These are phyloP conservation scores for Knufia fluminis DNA, from an alignment of 2,329 filamentous ascomycete genomes.

Conservation along the genomic window DNA sequence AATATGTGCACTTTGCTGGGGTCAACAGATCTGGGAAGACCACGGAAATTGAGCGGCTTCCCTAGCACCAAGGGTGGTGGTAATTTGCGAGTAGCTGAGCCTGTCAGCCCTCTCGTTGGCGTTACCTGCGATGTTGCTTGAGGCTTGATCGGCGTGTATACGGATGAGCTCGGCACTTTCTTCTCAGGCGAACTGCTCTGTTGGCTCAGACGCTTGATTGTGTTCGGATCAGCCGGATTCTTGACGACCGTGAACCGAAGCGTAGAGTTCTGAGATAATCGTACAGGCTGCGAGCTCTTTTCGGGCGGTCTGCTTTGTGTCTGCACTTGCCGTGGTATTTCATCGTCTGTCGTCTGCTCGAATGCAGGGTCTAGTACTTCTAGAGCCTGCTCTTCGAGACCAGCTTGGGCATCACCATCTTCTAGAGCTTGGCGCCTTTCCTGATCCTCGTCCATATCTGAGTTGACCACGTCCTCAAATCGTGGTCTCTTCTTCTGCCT, in stretches of 20 bases:
- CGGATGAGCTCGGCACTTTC: neutral
- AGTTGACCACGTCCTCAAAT: conserved; percentile 4
- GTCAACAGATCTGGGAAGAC: neutral
- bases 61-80: neutral
- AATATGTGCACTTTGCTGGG: conserved; percentile 16
- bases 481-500: conserved; percentile 16
- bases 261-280: conserved; percentile 32
- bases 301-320: conserved; percentile 1
- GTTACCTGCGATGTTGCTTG: neutral
- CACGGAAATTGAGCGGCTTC: neutral
- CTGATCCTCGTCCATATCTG: neutral
- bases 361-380: conserved; percentile 8
- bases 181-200: conserved; percentile 45
- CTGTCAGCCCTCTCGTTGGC: neutral
- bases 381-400: neutral
- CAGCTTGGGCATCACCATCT: neutral
- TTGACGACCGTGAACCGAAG: conserved; percentile 69
- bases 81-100: neutral
- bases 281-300: conserved; percentile 17
- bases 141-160: neutral
- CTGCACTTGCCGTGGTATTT: conserved; percentile 1
- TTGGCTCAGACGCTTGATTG: conserved; percentile 58
- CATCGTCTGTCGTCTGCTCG: neutral
- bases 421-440: conserved; percentile 2
- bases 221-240: conserved; percentile 57